phyloP scores from a whole-genome alignment of 148 eudicot species.

The Silene latifolia region DNA sequence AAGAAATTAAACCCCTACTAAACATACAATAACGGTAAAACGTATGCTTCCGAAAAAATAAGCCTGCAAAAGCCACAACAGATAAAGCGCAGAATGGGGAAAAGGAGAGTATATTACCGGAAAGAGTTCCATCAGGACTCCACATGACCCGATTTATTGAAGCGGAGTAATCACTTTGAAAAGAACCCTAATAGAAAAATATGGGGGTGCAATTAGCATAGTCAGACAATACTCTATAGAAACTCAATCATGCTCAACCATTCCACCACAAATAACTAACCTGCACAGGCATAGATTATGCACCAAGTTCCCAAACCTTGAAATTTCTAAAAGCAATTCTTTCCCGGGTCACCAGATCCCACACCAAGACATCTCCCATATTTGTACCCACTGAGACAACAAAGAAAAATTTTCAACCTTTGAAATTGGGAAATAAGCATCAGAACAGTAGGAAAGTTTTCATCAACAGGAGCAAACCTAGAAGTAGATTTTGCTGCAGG shows the following conservation, averaged over 20 bases:
- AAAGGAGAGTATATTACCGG: constrained; percentile 52
- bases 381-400: constrained; percentile 66
- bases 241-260: constrained; percentile 2
- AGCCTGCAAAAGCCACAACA: constrained; percentile 1
- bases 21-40: neutral
- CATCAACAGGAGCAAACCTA: constrained; percentile 48
- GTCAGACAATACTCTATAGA: neutral
- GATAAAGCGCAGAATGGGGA: constrained; percentile 4
- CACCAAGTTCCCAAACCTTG: constrained; percentile 74
- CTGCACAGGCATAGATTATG: constrained; percentile 68
- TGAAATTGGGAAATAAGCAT: neutral
- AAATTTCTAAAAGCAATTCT: constrained; percentile 64
- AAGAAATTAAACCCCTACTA: neutral
- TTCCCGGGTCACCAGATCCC: constrained; percentile 80
- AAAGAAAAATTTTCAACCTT: constrained; percentile 13
- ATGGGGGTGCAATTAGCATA: constrained; percentile 14
- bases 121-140: constrained; percentile 75
- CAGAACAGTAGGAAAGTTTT: neutral
- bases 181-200: constrained; percentile 40
- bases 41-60: neutral
- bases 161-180: constrained; percentile 56
- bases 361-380: constrained; percentile 73
- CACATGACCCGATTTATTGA: constrained; percentile 74
- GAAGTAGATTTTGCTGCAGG: constrained; percentile 62
- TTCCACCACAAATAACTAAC: constrained; percentile 28